Conservation (phyloP, 176 grass and related monocot species). For the Phoenix roebelenii region DNA sequence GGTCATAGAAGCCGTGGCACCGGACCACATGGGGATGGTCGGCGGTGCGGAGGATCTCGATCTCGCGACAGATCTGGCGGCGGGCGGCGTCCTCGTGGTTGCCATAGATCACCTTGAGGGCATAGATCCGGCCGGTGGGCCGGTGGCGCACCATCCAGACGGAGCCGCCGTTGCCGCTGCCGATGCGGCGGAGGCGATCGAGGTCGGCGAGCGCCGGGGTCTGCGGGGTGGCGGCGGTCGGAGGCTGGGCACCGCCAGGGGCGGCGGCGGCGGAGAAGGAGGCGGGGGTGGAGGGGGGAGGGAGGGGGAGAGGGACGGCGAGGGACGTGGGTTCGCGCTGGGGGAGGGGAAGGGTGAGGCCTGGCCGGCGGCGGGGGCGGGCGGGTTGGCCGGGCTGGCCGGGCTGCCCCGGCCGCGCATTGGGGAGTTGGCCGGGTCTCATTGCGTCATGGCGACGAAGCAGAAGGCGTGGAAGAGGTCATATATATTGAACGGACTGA, state of each 20-base stretch:
- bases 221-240: not conserved
- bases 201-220: slow-evolving; percentile 7
- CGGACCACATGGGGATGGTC: slow-evolving; percentile 46
- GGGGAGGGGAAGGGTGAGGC: too few relatives aligned
- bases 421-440: too few relatives aligned
- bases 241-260: not conserved
- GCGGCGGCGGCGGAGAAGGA: not conserved
- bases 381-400: too few relatives aligned
- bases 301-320: too few relatives aligned
- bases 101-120: slow-evolving; percentile 41
- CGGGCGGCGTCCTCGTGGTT: slow-evolving; percentile 17
- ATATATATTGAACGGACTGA: too few relatives aligned
- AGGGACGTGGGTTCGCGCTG: too few relatives aligned
- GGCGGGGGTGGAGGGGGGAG: too few relatives aligned
- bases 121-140: slow-evolving; percentile 27
- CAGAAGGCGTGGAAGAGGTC: too few relatives aligned
- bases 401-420: too few relatives aligned
- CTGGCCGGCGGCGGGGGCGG: too few relatives aligned
- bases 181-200: slow-evolving; percentile 28
- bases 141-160: slow-evolving; percentile 45
- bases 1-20: slow-evolving; percentile 31
- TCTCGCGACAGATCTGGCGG: slow-evolving; percentile 26
- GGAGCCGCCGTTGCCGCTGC: slow-evolving; percentile 38
- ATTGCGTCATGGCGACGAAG: too few relatives aligned
- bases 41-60: slow-evolving; percentile 31